Evolutionary conservation across 805 yeast genomes (phyloP).

Genomic region (Cyberlindnera meyerae): DNA sequence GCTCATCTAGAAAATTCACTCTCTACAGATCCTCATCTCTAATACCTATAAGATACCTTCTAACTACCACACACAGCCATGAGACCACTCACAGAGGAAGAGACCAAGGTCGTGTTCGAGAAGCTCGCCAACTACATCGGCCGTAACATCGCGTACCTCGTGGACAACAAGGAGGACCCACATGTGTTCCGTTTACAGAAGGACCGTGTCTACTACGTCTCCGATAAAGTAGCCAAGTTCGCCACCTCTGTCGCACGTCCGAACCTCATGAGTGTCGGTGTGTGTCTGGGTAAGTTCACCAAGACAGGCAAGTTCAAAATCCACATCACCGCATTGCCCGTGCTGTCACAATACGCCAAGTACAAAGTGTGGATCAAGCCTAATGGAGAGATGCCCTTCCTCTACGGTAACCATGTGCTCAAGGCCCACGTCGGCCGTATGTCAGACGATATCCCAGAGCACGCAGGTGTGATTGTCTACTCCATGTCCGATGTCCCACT

Average conservation of each 20-base stretch:
- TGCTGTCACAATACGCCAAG: slow-evolving; percentile 82
- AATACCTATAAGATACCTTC: neutral
- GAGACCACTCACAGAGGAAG: slow-evolving; percentile 97
- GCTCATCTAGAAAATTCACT: no score
- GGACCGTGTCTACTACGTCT: slow-evolving; percentile 91
- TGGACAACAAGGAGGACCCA: slow-evolving; percentile 74
- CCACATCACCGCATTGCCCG: slow-evolving; percentile 86
- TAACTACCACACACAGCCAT: slow-evolving; percentile 36
- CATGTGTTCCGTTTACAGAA: slow-evolving; percentile 95
- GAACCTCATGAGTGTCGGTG: slow-evolving; percentile 87
- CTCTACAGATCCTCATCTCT: no score
- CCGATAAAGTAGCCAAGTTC: slow-evolving; percentile 72
- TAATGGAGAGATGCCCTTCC: slow-evolving; percentile 97
- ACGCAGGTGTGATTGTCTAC: slow-evolving; percentile 88
- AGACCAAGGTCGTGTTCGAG: slow-evolving; percentile 92
- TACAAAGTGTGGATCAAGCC: slow-evolving; percentile 94
- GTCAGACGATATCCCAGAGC: slow-evolving; percentile 97
- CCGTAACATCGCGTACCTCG: slow-evolving; percentile 83
- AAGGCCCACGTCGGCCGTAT: slow-evolving; percentile 96
- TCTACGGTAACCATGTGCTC: slow-evolving; percentile 93
- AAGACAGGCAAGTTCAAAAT: slow-evolving; percentile 95
- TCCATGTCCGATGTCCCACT: slow-evolving; percentile 91
- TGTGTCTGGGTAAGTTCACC: slow-evolving; percentile 94
- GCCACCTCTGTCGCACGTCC: slow-evolving; percentile 90
- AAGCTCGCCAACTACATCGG: slow-evolving; percentile 96